These are phyloP conservation scores for Papiliotrema laurentii DNA, from an alignment of 1,284 basidiomycete species.

Conservation along the genomic window DNA sequence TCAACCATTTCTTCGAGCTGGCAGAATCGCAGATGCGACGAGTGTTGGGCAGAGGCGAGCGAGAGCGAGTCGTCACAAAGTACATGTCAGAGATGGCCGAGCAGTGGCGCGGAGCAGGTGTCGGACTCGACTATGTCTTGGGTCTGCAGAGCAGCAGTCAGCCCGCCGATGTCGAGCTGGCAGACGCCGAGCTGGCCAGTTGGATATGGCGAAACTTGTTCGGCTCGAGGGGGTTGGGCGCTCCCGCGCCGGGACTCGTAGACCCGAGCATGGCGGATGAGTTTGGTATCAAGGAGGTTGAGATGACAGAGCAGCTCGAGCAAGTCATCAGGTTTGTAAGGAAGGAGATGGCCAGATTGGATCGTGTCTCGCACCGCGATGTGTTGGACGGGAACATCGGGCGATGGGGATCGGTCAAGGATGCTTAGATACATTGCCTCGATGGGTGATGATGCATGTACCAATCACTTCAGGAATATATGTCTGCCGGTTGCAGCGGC, in stretches of 20 bases:
- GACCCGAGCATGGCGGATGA: constrained; percentile 16
- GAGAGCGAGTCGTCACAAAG: constrained; percentile 74
- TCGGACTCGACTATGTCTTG: constrained; percentile 70
- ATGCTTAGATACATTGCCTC: constrained; percentile 8
- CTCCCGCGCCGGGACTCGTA: constrained; percentile 5
- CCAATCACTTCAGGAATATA: no score
- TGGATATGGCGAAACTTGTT: constrained; percentile 92
- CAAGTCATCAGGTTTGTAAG: constrained; percentile 71
- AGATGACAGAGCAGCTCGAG: constrained; percentile 72
- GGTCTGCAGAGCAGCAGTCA: constrained; percentile 16
- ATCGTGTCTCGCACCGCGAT: constrained; percentile 64
- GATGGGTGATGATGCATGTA: background rate
- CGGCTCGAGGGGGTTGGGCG: constrained; percentile 20
- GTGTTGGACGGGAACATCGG: constrained; percentile 55
- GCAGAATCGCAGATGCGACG: constrained; percentile 84
- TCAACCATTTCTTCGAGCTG: constrained; percentile 96
- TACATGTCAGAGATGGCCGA: constrained; percentile 88
- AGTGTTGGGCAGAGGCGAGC: constrained; percentile 64
- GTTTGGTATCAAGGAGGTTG: constrained; percentile 58
- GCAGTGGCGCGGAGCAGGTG: constrained; percentile 81
- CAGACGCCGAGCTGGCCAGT: constrained; percentile 73
- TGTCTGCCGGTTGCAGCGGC: no score
- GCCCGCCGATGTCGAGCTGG: background rate
- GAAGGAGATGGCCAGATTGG: constrained; percentile 69
- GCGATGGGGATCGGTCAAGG: constrained; percentile 37